Base-by-base conservation (phyloP, 1,139 yeast species). In the Lodderomyces beijingensis region DNA sequence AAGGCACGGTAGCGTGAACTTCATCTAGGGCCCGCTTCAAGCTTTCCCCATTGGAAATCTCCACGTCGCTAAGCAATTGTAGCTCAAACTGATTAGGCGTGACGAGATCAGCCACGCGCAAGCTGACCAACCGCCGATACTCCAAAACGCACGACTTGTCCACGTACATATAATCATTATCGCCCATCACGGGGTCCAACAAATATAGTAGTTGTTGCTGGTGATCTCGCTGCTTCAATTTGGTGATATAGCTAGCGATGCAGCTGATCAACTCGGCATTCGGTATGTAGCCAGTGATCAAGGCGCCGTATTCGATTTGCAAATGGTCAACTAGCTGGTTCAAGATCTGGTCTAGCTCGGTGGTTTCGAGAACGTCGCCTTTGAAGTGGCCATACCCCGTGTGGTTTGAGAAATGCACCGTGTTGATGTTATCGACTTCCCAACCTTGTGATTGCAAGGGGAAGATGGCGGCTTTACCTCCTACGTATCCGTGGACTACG, bases 61-160 rank as follows among this genome's bases (percentile, higher is more conserved):
- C 61, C 25, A 60, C 52, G 1, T 74, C 88, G 7, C 82, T 66
- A 27, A 89, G 59, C 12, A 82, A 60, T 57, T 88, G 96, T 39
- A 86, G 70, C 53, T 91, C 98, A 55, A 85, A 85, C 53, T 87
- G 95, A 54, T 91, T 91, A 1, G 98, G 98, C 0, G 96, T 86
- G 7, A 83, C 75, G 14, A 88, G 52, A 39, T 77, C 79, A 9
- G 88, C 87, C 2, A 57, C 38, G 6, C 74, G 70, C 2, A 65
- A 52, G 12, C 55, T 47, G 27, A 89, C 55, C 3, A 84, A 62
- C n/a, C 60, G 47, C 48, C 70, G 69, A 52, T 89, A 89, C 2
- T 75, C 72, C 0, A 77, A 75, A 0, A 89, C 68, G 33, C 87
- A 84, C 14, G 75, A 74, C 41, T 77, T 71, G 28, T 78, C 73